Base-by-base conservation (phyloP, 768 basidiomycete genomes). In the Melanogaster broomeanus region DNA sequence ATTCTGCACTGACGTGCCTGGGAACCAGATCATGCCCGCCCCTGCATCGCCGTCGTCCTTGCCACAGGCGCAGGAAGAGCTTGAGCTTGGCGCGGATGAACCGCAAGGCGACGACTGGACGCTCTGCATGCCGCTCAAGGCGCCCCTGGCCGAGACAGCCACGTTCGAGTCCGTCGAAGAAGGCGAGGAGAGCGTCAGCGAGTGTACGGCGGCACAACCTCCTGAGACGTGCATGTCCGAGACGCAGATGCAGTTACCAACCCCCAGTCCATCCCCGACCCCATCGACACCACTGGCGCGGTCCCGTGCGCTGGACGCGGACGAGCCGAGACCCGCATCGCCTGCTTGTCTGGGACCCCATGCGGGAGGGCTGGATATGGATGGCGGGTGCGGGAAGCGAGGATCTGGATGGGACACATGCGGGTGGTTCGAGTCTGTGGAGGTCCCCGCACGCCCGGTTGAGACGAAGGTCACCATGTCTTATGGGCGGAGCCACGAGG, bases 321-420 rank as follows among this genome's bases (percentile, higher is more conserved):
- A 64, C 15, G 55, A 45, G 4, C 22, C 48, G 4, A 50, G 6
- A 37, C 58, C 57, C 22, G 37, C 35, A 7, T 55, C 66, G 25
- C 58, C 48, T 1, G 64, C 57, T 15, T 68, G 57, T 43, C 42
- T 69, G 22, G 60, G 65, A 2, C 67, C 65, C 9, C 56, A 66
- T 22, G 56, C 46, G 2, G 67, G 67, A 2, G 67, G 67, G n/a
- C 45, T 68, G 24, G 68, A 68, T 48, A 45, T 70, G 9, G 66
- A 49, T 3, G 57, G 66, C 18, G 67, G 67, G 3, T 45, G 62
- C 28, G 67, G 67, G 13, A 68, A 70, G 42, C 68, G 67, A 21
- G 67, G 62, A 4, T 68, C 67, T 22, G 67, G 67, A 22, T 70
- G 68, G 67, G 61, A 68, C 18, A 55, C 56, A 9, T 68, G 58